These are phyloP conservation scores for Salix dunnii DNA, from an alignment of 345 rosid species.

Conservation along the genomic window DNA sequence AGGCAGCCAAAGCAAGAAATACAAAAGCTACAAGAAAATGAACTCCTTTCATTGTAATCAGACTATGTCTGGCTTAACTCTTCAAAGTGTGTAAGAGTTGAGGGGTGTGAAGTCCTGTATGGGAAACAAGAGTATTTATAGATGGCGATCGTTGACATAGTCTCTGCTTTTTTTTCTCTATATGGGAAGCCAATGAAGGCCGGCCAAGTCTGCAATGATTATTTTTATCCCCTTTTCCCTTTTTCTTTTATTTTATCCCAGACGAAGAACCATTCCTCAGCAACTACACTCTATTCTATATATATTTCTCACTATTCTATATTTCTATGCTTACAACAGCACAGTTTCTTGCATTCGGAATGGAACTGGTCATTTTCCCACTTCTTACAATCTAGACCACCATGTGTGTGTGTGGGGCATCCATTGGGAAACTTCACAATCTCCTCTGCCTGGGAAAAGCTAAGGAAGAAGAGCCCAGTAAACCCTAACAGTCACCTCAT, in stretches of 20 bases:
- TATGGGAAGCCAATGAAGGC: not conserved
- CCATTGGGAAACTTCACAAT: no score
- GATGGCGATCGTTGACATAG: not conserved
- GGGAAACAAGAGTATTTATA: conserved; percentile 5
- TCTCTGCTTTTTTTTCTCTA: not conserved
- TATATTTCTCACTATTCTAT: not conserved
- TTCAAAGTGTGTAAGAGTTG: not conserved
- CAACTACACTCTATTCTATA: not conserved
- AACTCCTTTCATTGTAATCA: not conserved
- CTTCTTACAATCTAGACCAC: no score
- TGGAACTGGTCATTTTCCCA: not conserved
- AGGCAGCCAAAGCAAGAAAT: conserved; percentile 2
- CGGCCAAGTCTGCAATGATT: not conserved
- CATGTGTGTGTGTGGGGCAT: no score
- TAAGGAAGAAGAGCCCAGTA: no score
- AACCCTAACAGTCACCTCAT: no score
- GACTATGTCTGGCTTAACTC: not conserved
- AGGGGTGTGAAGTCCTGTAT: not conserved
- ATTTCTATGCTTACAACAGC: not conserved
- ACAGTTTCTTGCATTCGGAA: no score
- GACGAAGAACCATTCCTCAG: not conserved
- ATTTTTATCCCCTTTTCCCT: no score
- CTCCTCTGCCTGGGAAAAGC: no score
- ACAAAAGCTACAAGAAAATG: not conserved
- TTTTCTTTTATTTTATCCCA: no score